Evolutionary conservation across 2,329 filamentous ascomycete species (phyloP), one percentile per base, ranked within the genome.

Genomic region (Penicillium brevicompactum): DNA sequence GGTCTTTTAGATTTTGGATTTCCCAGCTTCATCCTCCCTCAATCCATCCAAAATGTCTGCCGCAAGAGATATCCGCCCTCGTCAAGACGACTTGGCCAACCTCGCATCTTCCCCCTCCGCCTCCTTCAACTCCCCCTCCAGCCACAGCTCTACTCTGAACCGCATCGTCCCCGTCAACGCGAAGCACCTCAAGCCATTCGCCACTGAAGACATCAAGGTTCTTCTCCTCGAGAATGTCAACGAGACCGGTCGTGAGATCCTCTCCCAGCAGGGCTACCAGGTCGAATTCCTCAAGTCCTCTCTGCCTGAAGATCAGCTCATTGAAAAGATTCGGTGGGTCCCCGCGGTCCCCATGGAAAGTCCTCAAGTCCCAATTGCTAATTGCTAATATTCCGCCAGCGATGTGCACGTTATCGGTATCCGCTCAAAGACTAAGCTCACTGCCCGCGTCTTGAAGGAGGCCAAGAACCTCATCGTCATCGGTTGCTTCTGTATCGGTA

Each of bases 401-500:
- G 90, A 97, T 72, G 90, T 97, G 27, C 94, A 99, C 71, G 94
- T 97, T 68, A 94, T 99, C 72, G 94, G 94, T 63, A 97, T 99
- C 68, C 90, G 94, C 62, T 97, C 93, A 56, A 99, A 99, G 82
- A 99, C 94, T 32, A 96, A 94, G 79, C 84, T 99, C 71, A 93
- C 87, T 8, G 87, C 89, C 60, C 88, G 87, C 68, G 90, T 99
- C 27, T 83, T 99, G 58, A 83, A 85, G 53, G 88, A 95, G 73
- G 94, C 94, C 52, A 95, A 92, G 80, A 96, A 97, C 74, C 84
- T 99, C 51, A 89, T 97, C 56, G 94, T 97, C 59, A 86, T 97
- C 66, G 94, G 94, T 58, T 99, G 94, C 80, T 99, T 99, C 84
- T 99, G 94, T 76, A 99, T 99, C 68, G 94, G 94, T 63, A 99